These are phyloP conservation scores for Starmerella asiatica DNA, from an alignment of 805 yeast genomes.

Conservation along the genomic window DNA sequence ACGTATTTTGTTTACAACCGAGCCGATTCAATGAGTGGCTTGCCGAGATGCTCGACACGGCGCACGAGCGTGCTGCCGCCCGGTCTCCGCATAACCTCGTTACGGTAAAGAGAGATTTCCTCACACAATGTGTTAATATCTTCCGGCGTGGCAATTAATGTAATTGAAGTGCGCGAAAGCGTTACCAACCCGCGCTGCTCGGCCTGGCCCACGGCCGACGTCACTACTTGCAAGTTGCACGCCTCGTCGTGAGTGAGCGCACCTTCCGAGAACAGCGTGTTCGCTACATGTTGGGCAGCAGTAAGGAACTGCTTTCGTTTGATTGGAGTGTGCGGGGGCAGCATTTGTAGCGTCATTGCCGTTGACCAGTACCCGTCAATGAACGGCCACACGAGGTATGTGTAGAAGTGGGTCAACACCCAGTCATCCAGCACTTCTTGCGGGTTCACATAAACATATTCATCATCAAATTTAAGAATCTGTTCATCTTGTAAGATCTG, in stretches of 20 bases:
- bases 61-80: conserved; percentile 3
- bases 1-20: neutral
- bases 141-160: conserved; percentile 1
- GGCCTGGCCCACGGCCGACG: conserved; percentile 27
- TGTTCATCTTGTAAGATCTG: conserved; percentile 23
- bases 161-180: conserved; percentile 13
- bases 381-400: conserved; percentile 33
- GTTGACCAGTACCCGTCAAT: conserved; percentile 34
- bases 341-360: conserved; percentile 26
- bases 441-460: conserved; percentile 11
- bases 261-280: conserved; percentile 33
- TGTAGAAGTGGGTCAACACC: conserved; percentile 31
- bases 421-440: conserved; percentile 18
- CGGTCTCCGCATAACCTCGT: conserved; percentile 22
- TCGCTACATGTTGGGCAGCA: conserved; percentile 29
- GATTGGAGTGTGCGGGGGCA: conserved; percentile 24
- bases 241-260: conserved; percentile 31
- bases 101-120: conserved; percentile 27
- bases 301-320: conserved; percentile 25
- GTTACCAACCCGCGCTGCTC: conserved; percentile 26
- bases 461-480: conserved; percentile 18
- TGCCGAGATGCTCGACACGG: conserved; percentile 8
- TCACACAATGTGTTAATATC: conserved; percentile 24
- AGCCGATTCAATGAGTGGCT: conserved; percentile 3
- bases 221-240: conserved; percentile 30